Base-by-base conservation (phyloP, 352 stramenopile species). In the Elongisporangium undulatum region DNA sequence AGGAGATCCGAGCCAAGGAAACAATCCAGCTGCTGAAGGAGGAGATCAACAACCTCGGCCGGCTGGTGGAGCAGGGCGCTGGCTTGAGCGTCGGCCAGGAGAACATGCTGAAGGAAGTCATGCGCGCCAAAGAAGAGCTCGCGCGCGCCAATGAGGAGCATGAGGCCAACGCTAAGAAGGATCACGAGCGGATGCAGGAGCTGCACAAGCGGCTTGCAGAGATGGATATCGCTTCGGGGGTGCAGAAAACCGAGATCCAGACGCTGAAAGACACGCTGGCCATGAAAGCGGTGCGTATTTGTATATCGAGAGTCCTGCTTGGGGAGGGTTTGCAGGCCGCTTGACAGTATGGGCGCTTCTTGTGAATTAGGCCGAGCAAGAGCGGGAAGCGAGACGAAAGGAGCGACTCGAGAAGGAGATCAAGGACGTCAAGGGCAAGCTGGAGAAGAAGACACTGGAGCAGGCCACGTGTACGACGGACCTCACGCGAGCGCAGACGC, bases 11-110 rank as follows among this genome's bases (percentile, higher is more conserved):
- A 12, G 91, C 92, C 6, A 98, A 98, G 68, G 92, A 97, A 41
- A 98, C 89, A 1, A 98, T 99, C 62, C 79, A 87, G 59, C 90
- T 97, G 65, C 89, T 98, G 59, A 98, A 98, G 71, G 90, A 98
- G 23, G 95, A 99, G 71, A 96, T 98, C 58, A 79, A 92, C 19
- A 97, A 98, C 70, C 80, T 99, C 49, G 97, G 89, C 61, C 82
- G 95, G n/a, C 86, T 98, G 38, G 90, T 98, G 2, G 93, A 99
- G 62, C 97, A 98, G 79, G 92, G 90, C 48, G 90, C 92, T 5
- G 94, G 91, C 22, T 66, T 98, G 45, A 96, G 74, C 55, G 85
- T 96, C 56, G 87, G 87, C 2, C 92, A 98, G 71, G 95, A 99
- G 57, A 98, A 91, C 59, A 92, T 96, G 80, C 71, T 97, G 34